Conservation (phyloP, 257 asterid species). For the Apocynum venetum region DNA sequence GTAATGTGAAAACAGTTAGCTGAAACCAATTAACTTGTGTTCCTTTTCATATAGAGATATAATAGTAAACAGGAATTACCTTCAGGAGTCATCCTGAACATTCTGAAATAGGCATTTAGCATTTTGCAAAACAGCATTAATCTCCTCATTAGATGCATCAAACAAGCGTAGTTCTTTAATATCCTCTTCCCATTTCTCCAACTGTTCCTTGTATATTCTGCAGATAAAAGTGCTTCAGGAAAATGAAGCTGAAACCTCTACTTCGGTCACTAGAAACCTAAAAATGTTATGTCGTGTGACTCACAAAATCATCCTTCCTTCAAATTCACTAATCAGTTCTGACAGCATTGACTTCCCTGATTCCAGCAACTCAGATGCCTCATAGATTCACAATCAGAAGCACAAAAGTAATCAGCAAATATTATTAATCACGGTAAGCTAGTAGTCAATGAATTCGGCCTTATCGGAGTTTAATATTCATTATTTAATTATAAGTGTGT, state of each 20-base stretch:
- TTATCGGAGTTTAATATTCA: background rate
- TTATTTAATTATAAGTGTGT: background rate
- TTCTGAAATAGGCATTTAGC: constrained; percentile 63
- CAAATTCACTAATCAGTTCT: constrained; percentile 71
- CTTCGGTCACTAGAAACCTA: constrained; percentile 4
- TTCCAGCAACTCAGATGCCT: constrained; percentile 89
- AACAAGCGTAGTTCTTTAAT: constrained; percentile 72
- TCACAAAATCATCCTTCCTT: constrained; percentile 71
- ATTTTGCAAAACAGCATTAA: constrained; percentile 50
- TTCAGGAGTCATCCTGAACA: constrained; percentile 41
- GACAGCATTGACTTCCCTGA: constrained; percentile 87
- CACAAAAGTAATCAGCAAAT: constrained; percentile 8
- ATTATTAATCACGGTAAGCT: constrained; percentile 7
- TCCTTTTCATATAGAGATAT: background rate
- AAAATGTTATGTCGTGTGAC: constrained; percentile 19
- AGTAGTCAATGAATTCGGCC: background rate
- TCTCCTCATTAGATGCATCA: constrained; percentile 76
- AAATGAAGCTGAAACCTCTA: constrained; percentile 13
- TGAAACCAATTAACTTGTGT: background rate
- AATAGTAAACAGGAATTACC: constrained; percentile 10
- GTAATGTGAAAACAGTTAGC: background rate
- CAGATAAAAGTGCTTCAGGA: constrained; percentile 24
- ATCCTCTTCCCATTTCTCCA: constrained; percentile 88
- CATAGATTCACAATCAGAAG: constrained; percentile 22
- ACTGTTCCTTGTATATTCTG: constrained; percentile 82